Evolutionary conservation across 345 rosid genomes (phyloP).

Genomic region (Lumnitzera littorea): DNA sequence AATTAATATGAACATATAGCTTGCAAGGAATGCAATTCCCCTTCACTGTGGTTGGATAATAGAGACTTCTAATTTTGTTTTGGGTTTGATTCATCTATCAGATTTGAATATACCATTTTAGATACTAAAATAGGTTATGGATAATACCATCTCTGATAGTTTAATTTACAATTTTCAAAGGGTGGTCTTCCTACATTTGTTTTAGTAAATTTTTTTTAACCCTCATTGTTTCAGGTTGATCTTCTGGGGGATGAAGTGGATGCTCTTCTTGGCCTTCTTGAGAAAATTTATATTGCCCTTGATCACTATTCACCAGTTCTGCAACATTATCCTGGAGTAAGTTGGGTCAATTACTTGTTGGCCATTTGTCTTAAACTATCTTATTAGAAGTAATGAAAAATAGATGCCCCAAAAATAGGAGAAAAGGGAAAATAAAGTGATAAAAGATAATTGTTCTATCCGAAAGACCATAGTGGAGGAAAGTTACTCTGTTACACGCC

Average conservation of each 20-base stretch:
- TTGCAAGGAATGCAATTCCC: not conserved
- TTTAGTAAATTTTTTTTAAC: not conserved
- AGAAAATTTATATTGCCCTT: slow-evolving; percentile 85
- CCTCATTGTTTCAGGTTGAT: slow-evolving; percentile 60
- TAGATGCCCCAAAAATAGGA: not conserved
- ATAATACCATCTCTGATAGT: no score
- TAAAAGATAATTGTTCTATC: no score
- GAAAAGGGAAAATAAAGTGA: no score
- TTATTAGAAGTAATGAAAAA: not conserved
- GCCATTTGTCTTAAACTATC: not conserved
- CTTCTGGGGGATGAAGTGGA: slow-evolving; percentile 92
- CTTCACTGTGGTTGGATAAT: no score
- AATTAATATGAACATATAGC: not conserved
- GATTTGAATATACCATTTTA: no score
- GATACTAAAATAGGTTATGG: no score
- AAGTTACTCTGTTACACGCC: not conserved
- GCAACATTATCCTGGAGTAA: slow-evolving; percentile 89
- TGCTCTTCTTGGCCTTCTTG: slow-evolving; percentile 58
- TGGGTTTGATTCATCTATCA: no score
- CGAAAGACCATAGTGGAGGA: no score
- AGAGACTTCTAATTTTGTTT: no score
- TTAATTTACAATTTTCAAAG: no score
- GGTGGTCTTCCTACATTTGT: not conserved
- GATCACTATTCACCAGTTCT: slow-evolving; percentile 91
- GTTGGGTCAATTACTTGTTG: slow-evolving; percentile 12